Evolutionary conservation across 345 rosid species (phyloP), one percentile per base, ranked within the genome.

Genomic region (Eucalyptus fibrosa): DNA sequence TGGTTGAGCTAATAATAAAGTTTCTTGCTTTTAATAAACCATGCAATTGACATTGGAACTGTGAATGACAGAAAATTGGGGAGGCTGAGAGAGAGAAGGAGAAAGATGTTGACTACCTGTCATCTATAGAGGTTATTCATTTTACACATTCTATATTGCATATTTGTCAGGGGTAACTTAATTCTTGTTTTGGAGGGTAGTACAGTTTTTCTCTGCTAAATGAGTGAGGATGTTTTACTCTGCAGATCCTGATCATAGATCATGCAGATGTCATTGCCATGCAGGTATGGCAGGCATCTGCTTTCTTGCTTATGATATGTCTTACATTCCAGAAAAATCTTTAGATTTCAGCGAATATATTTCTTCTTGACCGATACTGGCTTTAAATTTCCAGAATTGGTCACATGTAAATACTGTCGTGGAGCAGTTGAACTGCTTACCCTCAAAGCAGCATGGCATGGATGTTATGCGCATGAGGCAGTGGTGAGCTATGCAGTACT

Each of bases 251-350:
- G 92, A 91, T 97, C 89, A 93, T 97, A 90, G 99, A 97, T 92
- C 98, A 97, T 91, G 97, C 99, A 28, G 99, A 97, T 92, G 94
- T 97, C 86, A 97, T 97, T 91, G 93, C 97, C 82, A 93, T 96
- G 98, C 99, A 97, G 99, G 99, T 97, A 91, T 69, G 26, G 14
- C 69, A 51, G 88, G 87, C 89, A 81, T 91, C 87, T 87, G 81
- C 86, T 90, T 82, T 86, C 69, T 83, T 93, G 89, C 87, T 87
- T 82, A 42, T 90, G 45, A 34, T 88, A 37, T 65, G 8, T 87
- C 28, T 53, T 24, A 15, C 28, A 32, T 69, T 69, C 42, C 80
- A 17, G 42, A 69, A 69, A 37, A 72, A 24, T 65, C 53, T 88
- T 47, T 45, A 12, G 85, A 47, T n/a, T 55, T 62, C 28, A 50